Evolutionary conservation across 345 rosid genomes (phyloP).

Genomic region (Aethionema arabicum): DNA sequence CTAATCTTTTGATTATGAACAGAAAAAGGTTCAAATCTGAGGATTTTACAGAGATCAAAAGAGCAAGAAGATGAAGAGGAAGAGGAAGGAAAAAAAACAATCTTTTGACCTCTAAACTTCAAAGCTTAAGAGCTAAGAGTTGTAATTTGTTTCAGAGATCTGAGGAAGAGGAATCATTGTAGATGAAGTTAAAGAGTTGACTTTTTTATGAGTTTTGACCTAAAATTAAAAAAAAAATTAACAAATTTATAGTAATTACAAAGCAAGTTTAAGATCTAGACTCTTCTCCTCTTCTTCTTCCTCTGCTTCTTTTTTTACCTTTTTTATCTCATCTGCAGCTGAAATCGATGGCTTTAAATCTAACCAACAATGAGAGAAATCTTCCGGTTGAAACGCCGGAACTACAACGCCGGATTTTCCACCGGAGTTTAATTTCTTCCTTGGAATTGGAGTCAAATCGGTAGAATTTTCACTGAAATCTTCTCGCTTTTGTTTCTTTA

Average conservation of each 20-base stretch:
- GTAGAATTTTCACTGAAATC: conserved; percentile 16
- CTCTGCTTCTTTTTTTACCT: conserved; percentile 13
- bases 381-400: conserved; percentile 38
- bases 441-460: neutral
- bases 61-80: too few species aligned
- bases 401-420: conserved; percentile 25
- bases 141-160: conserved; percentile 17
- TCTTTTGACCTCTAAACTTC: neutral
- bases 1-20: neutral
- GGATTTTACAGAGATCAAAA: too few species aligned
- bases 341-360: conserved; percentile 21
- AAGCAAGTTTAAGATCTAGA: conserved; percentile 38
- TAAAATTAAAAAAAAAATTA: neutral
- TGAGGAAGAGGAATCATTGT: neutral
- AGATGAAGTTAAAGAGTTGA: conserved; percentile 13
- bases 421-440: conserved; percentile 20
- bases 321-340: conserved; percentile 15
- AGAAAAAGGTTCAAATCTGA: neutral
- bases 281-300: conserved; percentile 15
- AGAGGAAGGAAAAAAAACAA: neutral
- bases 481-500: conserved; percentile 30
- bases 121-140: neutral
- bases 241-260: conserved; percentile 4
- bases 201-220: conserved; percentile 7
- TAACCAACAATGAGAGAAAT: conserved; percentile 22